Conservation (phyloP, 352 stramenopile species). For the Phytophthora meadii region DNA sequence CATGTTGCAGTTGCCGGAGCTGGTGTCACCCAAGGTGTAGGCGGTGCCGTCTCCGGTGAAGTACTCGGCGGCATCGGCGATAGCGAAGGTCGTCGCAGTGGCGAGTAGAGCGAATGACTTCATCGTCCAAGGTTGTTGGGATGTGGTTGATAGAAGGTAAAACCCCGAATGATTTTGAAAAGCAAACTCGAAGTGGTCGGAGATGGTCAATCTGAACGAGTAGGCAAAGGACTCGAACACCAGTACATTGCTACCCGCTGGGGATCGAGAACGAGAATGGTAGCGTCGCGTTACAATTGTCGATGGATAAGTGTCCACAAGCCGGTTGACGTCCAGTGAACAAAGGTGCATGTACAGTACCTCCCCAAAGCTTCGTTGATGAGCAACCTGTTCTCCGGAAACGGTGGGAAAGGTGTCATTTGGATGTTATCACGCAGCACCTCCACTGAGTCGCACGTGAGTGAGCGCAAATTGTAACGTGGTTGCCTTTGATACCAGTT, state of each 20-base stretch:
- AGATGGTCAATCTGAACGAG: neutral
- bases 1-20: neutral
- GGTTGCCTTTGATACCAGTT: too few relatives aligned
- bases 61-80: slow-evolving; percentile 37
- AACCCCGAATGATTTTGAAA: slow-evolving; percentile 18
- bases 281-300: slow-evolving; percentile 20
- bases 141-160: slow-evolving; percentile 16
- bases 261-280: slow-evolving; percentile 19
- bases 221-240: neutral
- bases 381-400: neutral
- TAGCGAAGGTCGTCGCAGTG: neutral
- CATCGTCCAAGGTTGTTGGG: slow-evolving; percentile 15
- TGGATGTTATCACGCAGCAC: neutral
- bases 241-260: slow-evolving; percentile 8
- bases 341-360: slow-evolving; percentile 4
- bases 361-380: neutral
- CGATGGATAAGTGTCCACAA: slow-evolving; percentile 14
- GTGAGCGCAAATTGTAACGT: too few relatives aligned
- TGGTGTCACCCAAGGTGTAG: neutral
- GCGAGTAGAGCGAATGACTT: slow-evolving; percentile 23
- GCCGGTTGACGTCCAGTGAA: neutral
- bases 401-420: neutral
- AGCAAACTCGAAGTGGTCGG: neutral
- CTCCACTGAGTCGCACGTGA: too few relatives aligned
- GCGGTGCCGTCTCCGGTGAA: slow-evolving; percentile 1